phyloP scores from a whole-genome alignment of 2,329 filamentous ascomycete genomes.

The Trichoderma atrobrunneum region DNA sequence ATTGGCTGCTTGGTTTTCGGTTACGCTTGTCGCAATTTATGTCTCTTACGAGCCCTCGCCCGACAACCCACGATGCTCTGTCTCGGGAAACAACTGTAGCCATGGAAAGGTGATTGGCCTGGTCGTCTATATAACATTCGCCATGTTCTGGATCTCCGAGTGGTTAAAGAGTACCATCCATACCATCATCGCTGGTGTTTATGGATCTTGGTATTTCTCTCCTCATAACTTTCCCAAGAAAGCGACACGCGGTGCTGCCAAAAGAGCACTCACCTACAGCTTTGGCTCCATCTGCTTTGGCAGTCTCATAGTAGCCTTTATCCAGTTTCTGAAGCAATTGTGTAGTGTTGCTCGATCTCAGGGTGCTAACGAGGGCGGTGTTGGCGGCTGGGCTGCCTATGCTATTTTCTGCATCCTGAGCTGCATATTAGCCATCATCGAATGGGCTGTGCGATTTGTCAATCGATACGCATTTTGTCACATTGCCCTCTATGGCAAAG shows the following conservation, averaged over 20 bases:
- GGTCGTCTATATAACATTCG: slow-evolving; percentile 83
- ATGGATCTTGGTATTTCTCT: slow-evolving; percentile 91
- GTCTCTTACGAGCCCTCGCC: slow-evolving; percentile 70
- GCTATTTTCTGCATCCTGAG: slow-evolving; percentile 72
- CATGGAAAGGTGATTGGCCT: slow-evolving; percentile 77
- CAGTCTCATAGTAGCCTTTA: slow-evolving; percentile 79
- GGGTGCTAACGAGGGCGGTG: slow-evolving; percentile 64
- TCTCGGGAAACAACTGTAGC: slow-evolving; percentile 57
- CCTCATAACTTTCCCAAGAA: slow-evolving; percentile 67
- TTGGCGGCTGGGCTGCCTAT: slow-evolving; percentile 65
- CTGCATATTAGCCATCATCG: slow-evolving; percentile 72
- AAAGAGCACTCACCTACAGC: slow-evolving; percentile 80
- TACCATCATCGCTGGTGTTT: slow-evolving; percentile 81
- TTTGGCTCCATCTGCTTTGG: slow-evolving; percentile 90
- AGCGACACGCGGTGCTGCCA: slow-evolving; percentile 79
- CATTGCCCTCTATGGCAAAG: slow-evolving; percentile 88
- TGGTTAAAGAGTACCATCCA: slow-evolving; percentile 94
- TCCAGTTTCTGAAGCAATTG: slow-evolving; percentile 79
- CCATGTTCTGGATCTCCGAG: slow-evolving; percentile 91
- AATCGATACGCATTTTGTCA: slow-evolving; percentile 93
- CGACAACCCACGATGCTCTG: slow-evolving; percentile 50
- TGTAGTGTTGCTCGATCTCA: slow-evolving; percentile 71
- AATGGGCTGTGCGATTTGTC: slow-evolving; percentile 85
- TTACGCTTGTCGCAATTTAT: slow-evolving; percentile 84
- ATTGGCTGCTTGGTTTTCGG: slow-evolving; percentile 79